Conservation (phyloP, 2,329 filamentous ascomycete genomes). For the Shiraia sp. region DNA sequence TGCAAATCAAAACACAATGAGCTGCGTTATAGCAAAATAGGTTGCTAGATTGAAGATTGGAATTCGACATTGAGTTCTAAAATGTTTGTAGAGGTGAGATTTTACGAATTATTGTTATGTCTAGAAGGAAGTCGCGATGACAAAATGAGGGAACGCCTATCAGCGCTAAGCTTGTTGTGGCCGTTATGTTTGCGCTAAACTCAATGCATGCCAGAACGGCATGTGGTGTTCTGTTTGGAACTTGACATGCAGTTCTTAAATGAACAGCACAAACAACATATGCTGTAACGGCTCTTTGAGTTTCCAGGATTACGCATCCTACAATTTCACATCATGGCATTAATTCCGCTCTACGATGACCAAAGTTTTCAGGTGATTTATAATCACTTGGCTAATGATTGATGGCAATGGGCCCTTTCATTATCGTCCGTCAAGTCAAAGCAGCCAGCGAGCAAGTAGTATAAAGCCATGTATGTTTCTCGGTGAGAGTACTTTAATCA, state of each 20-base stretch:
- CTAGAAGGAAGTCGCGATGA: too few species aligned
- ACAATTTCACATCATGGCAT: neutral
- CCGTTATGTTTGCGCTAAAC: neutral
- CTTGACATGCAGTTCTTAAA: constrained; percentile 19
- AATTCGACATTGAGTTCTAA: neutral
- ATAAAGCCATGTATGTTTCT: too few species aligned
- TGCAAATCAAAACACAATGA: constrained; percentile 41
- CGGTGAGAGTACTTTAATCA: too few species aligned
- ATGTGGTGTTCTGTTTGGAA: constrained; percentile 7
- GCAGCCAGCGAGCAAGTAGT: too few species aligned
- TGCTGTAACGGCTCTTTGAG: too few species aligned
- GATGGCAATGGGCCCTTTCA: too few species aligned
- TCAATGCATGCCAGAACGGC: neutral
- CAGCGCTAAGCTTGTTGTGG: neutral
- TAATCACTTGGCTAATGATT: too few species aligned
- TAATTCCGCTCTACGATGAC: too few species aligned
- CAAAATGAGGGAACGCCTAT: neutral
- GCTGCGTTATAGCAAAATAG: constrained; percentile 23
- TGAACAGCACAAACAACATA: too few species aligned
- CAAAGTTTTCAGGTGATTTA: too few species aligned
- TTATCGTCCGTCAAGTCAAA: too few species aligned
- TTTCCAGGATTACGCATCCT: neutral
- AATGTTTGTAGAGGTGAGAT: neutral
- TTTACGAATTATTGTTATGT: neutral
- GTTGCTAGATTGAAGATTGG: constrained; percentile 16